Evolutionary conservation across 179 eudicot genomes (phyloP), one percentile per base, ranked within the genome.

Genomic region (Amaranthus tricolor): DNA sequence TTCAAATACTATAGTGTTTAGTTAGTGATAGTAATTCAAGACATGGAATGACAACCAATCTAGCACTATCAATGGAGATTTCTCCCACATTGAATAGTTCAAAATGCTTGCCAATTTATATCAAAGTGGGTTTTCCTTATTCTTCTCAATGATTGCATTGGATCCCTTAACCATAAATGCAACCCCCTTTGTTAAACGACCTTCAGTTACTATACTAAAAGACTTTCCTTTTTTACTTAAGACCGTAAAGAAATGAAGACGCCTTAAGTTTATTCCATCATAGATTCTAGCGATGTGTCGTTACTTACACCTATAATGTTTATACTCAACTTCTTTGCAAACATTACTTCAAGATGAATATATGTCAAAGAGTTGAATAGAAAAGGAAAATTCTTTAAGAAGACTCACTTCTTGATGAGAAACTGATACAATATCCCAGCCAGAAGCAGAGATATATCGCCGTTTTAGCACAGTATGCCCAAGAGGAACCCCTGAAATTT

Each of bases 401-500:
- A 55, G 72, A 84, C 85, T 73, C 73, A 94, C 98, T 72, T 92
- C 93, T 70, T 84, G 89, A 78, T 90, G 93, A 82, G 84, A 70
- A 68, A 94, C 88, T 15, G 91, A 89, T 9, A 82, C 87, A 15
- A 93, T 80, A 78, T 90, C 91, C 98, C 98, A 94, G 68, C 97
- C 97, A 80, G 85, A 88, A 71, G 97, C 88, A 66, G 91, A 77
- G 58, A 94, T 77, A 79, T 82, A 86, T 16, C 95, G 89, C 13
- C 97, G 89, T 77, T 94, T 94, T n/a, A 94, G 77, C 85, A 86
- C 84, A 12, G 98, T 94, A 85, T 92, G 94, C 43, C 98, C 98
- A 74, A 94, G 86, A 78, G 97, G 95, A 48, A 81, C 88, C 61
- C 90, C 98, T 94, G 91, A 74, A 83, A 56, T 72, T 51, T 19